Conservation (phyloP, 2,329 filamentous ascomycete species). For the Cytospora mali region DNA sequence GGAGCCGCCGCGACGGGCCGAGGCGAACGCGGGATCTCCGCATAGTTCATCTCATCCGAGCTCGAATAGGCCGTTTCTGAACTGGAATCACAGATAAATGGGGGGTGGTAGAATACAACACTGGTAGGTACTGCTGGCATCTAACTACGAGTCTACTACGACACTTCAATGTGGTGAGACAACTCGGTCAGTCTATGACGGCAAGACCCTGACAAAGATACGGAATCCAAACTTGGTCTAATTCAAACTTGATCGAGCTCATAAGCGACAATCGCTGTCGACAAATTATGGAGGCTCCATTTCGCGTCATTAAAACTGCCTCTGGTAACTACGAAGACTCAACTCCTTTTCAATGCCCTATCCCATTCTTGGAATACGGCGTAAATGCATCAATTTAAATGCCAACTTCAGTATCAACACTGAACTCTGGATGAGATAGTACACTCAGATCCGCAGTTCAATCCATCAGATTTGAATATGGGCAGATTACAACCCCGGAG, state of each 20-base stretch:
- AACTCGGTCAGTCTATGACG: not conserved
- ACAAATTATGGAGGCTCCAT: not conserved
- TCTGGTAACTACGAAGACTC: not conserved
- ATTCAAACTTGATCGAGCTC: not conserved
- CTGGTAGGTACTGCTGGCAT: too few relatives aligned
- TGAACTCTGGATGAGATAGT: not conserved
- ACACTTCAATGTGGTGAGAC: not conserved
- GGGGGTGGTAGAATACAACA: not conserved
- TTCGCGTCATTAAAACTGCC: not conserved
- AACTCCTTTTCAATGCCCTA: not conserved
- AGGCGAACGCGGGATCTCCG: not conserved
- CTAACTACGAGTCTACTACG: not conserved
- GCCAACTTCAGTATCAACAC: not conserved
- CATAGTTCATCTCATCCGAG: not conserved
- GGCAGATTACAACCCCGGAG: conserved; percentile 52
- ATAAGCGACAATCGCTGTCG: not conserved
- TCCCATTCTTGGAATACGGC: not conserved
- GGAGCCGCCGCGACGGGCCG: not conserved
- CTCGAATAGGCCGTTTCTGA: not conserved
- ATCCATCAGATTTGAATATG: not conserved
- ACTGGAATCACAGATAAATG: not conserved
- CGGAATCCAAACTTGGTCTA: not conserved
- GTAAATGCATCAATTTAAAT: not conserved
- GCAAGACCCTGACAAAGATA: not conserved
- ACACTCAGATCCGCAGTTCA: not conserved